phyloP scores from a whole-genome alignment of 2,329 filamentous ascomycete genomes.

The Aspergillus persii region DNA sequence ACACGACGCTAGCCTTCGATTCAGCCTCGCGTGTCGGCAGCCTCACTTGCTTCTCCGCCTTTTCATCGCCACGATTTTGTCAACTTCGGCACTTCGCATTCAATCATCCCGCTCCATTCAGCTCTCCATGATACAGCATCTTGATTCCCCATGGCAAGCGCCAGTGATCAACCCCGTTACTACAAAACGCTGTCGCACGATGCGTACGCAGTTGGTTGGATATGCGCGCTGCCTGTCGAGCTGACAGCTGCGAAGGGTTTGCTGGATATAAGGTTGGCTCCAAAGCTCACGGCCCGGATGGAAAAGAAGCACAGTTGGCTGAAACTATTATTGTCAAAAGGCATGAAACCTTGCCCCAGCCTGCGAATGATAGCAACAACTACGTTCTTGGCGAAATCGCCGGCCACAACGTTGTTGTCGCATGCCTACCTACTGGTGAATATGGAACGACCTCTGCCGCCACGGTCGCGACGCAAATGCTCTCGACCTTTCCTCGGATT shows the following conservation, averaged over 20 bases:
- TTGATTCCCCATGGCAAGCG: background rate
- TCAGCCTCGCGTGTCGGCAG: background rate
- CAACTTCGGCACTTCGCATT: background rate
- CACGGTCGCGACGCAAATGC: slow-evolving; percentile 5
- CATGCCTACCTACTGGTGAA: background rate
- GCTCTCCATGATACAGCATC: background rate
- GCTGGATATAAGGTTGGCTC: slow-evolving; percentile 1
- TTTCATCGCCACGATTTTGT: background rate
- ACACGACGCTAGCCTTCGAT: background rate
- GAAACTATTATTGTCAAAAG: background rate
- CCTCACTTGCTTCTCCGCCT: no score
- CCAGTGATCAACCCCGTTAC: background rate
- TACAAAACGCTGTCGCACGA: background rate
- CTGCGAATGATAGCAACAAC: slow-evolving; percentile 2
- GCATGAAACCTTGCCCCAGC: background rate
- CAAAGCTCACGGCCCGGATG: no score
- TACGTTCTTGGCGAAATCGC: slow-evolving; percentile 4
- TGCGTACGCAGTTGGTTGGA: slow-evolving; percentile 11
- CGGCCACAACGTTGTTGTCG: slow-evolving; percentile 9
- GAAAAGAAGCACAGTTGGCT: no score
- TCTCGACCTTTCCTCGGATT: slow-evolving; percentile 6
- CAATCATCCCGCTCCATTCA: background rate
- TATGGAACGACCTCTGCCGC: slow-evolving; percentile 8
- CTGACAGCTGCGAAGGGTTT: slow-evolving; percentile 6
- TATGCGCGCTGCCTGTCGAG: slow-evolving; percentile 5